These are phyloP conservation scores for Xylaria digitata DNA, from an alignment of 2,329 filamentous ascomycete species.

Conservation along the genomic window DNA sequence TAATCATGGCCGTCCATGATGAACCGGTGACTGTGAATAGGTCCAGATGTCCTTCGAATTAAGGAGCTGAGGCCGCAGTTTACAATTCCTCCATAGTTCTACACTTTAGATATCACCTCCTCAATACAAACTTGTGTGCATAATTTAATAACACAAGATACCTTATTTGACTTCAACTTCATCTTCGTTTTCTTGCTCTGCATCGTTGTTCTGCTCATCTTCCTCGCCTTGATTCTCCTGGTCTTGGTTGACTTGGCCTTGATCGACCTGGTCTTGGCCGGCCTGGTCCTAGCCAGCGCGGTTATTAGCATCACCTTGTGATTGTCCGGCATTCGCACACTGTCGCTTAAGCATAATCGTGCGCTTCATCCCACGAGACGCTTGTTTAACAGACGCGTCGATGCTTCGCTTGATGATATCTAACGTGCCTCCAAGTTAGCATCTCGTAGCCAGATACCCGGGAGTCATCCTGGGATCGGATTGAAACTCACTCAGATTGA, in stretches of 20 bases:
- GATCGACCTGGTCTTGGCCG: constrained; percentile 6
- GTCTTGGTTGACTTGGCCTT: not conserved
- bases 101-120: not conserved
- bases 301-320: constrained; percentile 17
- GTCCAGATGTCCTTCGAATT: not conserved
- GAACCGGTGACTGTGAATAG: not conserved
- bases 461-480: too few species aligned
- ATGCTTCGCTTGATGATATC: constrained; percentile 47
- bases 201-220: not conserved
- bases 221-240: not conserved
- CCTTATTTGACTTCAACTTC: constrained; percentile 14
- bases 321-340: constrained; percentile 30
- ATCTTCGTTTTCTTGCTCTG: constrained; percentile 6
- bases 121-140: not conserved
- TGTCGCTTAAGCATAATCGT: constrained; percentile 40
- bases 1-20: constrained; percentile 1
- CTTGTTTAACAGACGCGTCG: constrained; percentile 42
- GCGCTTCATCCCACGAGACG: constrained; percentile 41
- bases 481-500: constrained; percentile 41
- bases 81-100: not conserved
- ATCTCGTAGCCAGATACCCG: not conserved
- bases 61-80: not conserved
- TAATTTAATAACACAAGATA: not conserved
- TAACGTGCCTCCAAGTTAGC: constrained; percentile 29
- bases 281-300: constrained; percentile 7